These are phyloP conservation scores for Sungouiella blattae DNA, from an alignment of 805 yeast genomes.

Conservation along the genomic window DNA sequence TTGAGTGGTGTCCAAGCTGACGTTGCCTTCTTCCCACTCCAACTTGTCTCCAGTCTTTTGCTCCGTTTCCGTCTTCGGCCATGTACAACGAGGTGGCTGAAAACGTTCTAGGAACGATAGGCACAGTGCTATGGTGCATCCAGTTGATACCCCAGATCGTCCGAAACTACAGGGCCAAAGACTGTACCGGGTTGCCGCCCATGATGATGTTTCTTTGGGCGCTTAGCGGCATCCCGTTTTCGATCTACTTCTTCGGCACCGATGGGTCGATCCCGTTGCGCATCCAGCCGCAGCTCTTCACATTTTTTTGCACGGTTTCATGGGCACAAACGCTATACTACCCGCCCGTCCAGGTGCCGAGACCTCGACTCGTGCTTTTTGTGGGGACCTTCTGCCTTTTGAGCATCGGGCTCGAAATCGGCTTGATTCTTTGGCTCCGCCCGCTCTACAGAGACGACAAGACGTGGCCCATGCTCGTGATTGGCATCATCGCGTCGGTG, in stretches of 20 bases:
- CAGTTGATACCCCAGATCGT: constrained; percentile 85
- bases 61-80: background rate
- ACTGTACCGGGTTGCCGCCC: constrained; percentile 85
- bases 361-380: constrained; percentile 31
- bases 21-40: too few relatives aligned
- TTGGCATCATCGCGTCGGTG: constrained; percentile 79
- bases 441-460: constrained; percentile 48
- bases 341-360: constrained; percentile 56
- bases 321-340: constrained; percentile 61
- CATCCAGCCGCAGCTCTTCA: constrained; percentile 85
- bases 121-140: constrained; percentile 90
- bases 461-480: constrained; percentile 74
- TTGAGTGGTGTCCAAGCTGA: too few relatives aligned
- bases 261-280: constrained; percentile 73
- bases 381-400: constrained; percentile 40
- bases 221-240: constrained; percentile 73
- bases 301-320: constrained; percentile 61
- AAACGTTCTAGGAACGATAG: constrained; percentile 79
- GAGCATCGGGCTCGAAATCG: constrained; percentile 55
- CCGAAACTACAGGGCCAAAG: constrained; percentile 67
- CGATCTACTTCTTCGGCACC: constrained; percentile 73
- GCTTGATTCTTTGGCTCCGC: constrained; percentile 67
- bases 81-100: constrained; percentile 47
- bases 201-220: constrained; percentile 83
- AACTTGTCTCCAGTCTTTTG: too few relatives aligned